Evolutionary conservation across 2,329 filamentous ascomycete species (phyloP).

Genomic region (Colletotrichum brevisporum): DNA sequence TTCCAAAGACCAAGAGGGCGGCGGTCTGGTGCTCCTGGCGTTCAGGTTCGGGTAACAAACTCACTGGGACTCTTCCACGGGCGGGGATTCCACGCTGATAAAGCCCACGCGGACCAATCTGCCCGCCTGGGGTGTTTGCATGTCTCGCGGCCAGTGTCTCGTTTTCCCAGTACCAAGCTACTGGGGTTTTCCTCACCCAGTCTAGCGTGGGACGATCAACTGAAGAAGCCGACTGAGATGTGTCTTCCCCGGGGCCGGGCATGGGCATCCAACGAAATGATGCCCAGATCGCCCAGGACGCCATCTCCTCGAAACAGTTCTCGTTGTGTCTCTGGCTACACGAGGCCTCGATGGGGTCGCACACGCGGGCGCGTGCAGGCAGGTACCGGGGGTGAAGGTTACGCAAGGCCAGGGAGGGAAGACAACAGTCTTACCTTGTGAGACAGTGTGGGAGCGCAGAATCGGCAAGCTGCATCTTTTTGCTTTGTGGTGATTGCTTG

Average conservation of each 20-base stretch:
- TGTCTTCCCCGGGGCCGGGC: background rate
- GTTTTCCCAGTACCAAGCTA: constrained; percentile 5
- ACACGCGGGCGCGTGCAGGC: background rate
- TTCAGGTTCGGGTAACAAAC: background rate
- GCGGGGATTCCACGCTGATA: background rate
- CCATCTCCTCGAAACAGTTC: background rate
- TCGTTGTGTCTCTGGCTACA: background rate
- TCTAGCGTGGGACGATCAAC: background rate
- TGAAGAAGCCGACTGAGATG: background rate
- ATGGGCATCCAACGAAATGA: background rate
- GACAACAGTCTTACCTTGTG: background rate
- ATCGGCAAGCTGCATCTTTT: constrained; percentile 3
- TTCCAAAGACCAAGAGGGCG: background rate
- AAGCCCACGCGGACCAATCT: constrained; percentile 1
- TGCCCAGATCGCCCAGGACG: background rate
- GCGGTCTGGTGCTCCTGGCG: background rate
- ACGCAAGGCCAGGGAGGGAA: background rate
- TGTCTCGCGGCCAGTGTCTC: background rate
- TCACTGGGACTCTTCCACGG: background rate
- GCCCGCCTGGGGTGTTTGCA: background rate
- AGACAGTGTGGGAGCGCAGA: constrained; percentile 9
- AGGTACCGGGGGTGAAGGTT: background rate
- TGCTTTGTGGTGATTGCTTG: constrained; percentile 5
- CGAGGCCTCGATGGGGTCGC: background rate
- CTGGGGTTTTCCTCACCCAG: background rate